Evolutionary conservation across 2,329 filamentous ascomycete species (phyloP), one percentile per base, ranked within the genome.

Genomic region (Talaromyces islandicus): DNA sequence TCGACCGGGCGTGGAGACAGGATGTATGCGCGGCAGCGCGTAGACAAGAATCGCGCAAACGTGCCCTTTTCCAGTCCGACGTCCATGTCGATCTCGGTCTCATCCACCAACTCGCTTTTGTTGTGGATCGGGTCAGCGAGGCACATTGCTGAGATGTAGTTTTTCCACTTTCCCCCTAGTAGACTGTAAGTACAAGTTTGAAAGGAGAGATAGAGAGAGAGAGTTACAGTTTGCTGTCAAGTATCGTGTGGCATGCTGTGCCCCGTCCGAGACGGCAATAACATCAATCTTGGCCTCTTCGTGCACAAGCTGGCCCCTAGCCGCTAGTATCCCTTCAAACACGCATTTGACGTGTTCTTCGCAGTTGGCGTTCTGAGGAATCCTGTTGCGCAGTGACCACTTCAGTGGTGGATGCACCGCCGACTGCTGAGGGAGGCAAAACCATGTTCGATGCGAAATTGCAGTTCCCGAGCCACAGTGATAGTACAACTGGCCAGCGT

Each of bases 401-500:
- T 75, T 75, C 54, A 81, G 77, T 2, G 82, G 80, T 3, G 75
- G 70, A 62, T 90, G 85, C 11, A 87, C 85, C 2, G 86, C 81
- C 54, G 85, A 89, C 60, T 80, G 78, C 66, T 87, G 82, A 0
- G 87, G 86, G 51, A 88, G 75, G 1, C 79, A 80, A 7, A 78
- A 70, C 79, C 88, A 89, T 3, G 80, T 81, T 0, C 70, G 69
- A 1, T 81, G 71, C 0, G 84, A 89, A 62, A 96, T 78, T 0
- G 85, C 80, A 54, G 83, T 81, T 56, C 81, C 75, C 1, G 81
- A 81, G 56, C 83, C 81, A 46, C 89, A 85, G 71, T 89, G 90
- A 87, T 91, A 97, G 67, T 87, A 79, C 19, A 90, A 77, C 74
- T 95, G 87, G 4, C 90, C 91, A 4, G 85, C 80, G 70, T 96